phyloP scores from a whole-genome alignment of 2,329 filamentous ascomycete genomes.

The Nothopassalora personata region DNA sequence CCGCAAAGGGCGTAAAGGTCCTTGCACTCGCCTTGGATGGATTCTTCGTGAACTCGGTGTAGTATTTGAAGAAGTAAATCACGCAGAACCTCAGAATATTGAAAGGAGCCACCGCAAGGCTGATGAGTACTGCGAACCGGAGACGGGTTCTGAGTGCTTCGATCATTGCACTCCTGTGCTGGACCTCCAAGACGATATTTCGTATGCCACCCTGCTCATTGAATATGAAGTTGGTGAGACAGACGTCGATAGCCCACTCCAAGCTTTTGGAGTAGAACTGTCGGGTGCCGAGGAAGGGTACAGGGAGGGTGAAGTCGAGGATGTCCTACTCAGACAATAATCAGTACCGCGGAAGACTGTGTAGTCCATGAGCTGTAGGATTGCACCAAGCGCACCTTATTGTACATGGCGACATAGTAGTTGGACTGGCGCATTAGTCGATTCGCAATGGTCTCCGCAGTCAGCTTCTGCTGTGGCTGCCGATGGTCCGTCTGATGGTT shows the following conservation, averaged over 20 bases:
- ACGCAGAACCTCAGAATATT: constrained; percentile 81
- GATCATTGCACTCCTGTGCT: constrained; percentile 72
- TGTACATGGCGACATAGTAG: constrained; percentile 93
- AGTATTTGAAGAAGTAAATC: constrained; percentile 91
- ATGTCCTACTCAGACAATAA: constrained; percentile 51
- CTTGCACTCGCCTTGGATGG: constrained; percentile 80
- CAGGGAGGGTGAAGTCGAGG: constrained; percentile 74
- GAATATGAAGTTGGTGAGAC: constrained; percentile 90
- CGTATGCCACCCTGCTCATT: constrained; percentile 83
- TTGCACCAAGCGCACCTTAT: constrained; percentile 52
- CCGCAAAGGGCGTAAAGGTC: constrained; percentile 85
- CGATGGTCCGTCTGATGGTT: constrained; percentile 38
- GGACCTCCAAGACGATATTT: constrained; percentile 77
- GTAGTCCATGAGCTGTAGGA: no score
- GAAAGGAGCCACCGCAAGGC: constrained; percentile 79
- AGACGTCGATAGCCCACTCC: constrained; percentile 86
- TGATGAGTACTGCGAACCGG: constrained; percentile 76
- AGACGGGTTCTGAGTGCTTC: constrained; percentile 72
- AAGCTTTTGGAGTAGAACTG: constrained; percentile 85
- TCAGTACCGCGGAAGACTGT: no score
- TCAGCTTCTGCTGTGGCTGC: constrained; percentile 67
- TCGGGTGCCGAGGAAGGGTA: constrained; percentile 74
- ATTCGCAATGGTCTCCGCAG: constrained; percentile 96
- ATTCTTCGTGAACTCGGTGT: constrained; percentile 95
- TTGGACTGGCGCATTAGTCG: constrained; percentile 94